Conservation (phyloP, 139 green algal genomes). For the Picochlorum costavermella region DNA sequence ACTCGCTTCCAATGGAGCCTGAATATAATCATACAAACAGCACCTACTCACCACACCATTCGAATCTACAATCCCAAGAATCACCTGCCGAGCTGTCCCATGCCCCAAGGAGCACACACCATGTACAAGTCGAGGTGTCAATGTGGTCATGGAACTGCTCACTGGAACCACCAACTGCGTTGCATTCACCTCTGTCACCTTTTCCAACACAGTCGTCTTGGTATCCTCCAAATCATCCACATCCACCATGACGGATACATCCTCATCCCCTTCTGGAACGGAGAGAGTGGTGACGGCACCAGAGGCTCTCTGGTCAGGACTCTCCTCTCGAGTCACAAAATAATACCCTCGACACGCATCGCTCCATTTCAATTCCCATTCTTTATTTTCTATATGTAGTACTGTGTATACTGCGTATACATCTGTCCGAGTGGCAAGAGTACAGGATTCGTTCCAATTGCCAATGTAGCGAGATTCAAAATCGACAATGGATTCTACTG, state of each 20-base stretch:
- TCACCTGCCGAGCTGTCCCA: conserved; percentile 22
- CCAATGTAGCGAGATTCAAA: conserved; percentile 12
- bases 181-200: not conserved
- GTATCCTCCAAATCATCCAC: not conserved
- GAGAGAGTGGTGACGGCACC: conserved; percentile 21
- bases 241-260: conserved; percentile 11
- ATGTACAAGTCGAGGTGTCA: conserved; percentile 24
- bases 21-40: conserved; percentile 39
- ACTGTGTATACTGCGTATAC: conserved; percentile 32
- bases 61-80: conserved; percentile 23
- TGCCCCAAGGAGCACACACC: conserved; percentile 18
- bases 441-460: not conserved
- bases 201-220: not conserved
- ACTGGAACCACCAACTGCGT: conserved; percentile 24
- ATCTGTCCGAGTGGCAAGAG: conserved; percentile 15
- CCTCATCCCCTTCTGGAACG: conserved; percentile 27
- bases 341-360: not conserved
- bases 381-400: conserved; percentile 32
- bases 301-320: not conserved
- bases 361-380: conserved; percentile 26
- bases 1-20: conserved; percentile 21
- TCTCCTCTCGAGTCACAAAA: not conserved
- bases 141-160: conserved; percentile 13
- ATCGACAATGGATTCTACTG: conserved; percentile 10
- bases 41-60: conserved; percentile 27